Evolutionary conservation across 139 green algal species (phyloP), one percentile per base, ranked within the genome.

Genomic region (Astrephomene gubernaculifera): DNA sequence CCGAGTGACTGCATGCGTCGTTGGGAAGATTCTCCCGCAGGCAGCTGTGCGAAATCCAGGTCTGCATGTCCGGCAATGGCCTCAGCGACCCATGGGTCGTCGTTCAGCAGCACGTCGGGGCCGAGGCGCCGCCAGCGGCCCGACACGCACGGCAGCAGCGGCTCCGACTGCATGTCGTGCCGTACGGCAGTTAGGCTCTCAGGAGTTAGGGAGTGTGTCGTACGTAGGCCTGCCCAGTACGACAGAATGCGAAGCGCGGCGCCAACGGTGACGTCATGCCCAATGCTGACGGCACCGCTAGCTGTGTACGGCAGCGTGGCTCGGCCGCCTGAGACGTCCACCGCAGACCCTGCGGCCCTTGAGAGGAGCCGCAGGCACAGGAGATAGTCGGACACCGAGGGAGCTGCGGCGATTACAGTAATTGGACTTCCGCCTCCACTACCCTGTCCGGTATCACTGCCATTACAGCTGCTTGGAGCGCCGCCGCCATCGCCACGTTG

Each of bases 81-180:
- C 36, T 61, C 80, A 44, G 67, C 80, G 33, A 75, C 44, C 80
- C 35, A 49, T 0, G 68, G 80, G 80, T 79, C 80, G 53, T 86
- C 80, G n/a, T 57, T 63, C 49, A 79, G 35, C 53, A 75, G 29
- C 17, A 60, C n/a, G 2, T 14, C 17, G 10, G 67, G 61, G 1
- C 63, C 65, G 35, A 70, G 19, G 17, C 19, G 10, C 6, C 67
- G 3, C 81, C 81, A 87, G n/a, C 54, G 44, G 0, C 81, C 81
- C 7, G 68, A 79, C 3, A 36, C 53, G 39, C 64, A 72, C 45
- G 81, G 81, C 69, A 87, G 81, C 38, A 87, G 69, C 64, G 38
- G 54, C 57, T 76, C 33, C 22, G 4, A 12, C 39, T 24, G 5
- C 54, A 71, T 31, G 38, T 8, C 33, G 27, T 9, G 21, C 19